Evolutionary conservation across 2,329 filamentous ascomycete species (phyloP), one percentile per base, ranked within the genome.

Genomic region (Fonsecaea nubica): DNA sequence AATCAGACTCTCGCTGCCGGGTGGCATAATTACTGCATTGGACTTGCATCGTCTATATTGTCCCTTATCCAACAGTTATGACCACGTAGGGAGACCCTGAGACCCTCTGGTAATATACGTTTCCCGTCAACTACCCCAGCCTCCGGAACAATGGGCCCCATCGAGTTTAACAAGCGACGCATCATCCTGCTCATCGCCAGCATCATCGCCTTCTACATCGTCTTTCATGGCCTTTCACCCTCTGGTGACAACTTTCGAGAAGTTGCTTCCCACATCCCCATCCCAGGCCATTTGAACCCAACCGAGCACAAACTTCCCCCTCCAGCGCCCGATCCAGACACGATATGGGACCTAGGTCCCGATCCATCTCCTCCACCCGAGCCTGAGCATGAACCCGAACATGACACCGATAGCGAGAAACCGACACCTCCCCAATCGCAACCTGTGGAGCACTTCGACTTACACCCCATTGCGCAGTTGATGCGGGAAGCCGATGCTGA

Each of bases 401-500:
- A 54, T 21, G 58, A 33, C 2, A 35, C 13, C 21, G 33, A 38
- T 25, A 10, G 53, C 3, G 52, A 50, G 7, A 42, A 62, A 64
- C 42, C 63, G 1, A 36, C 62, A 15, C 54, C 58, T 10, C 45
- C 68, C 21, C 30, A 55, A 21, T 18, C 67, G 1, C 42, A 60
- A 21, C 38, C 63, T 38, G 60, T 66, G 10, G 61, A 71, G 33
- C 64, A 65, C 38, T 60, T 64, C 38, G 74, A 76, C 57, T 63
- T 69, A 30, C 77, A 79, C 59, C 77, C 77, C 6, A 78, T 79
- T 32, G 70, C 59, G 10, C 52, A 65, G 36, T 65, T 78, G 63
- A 80, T 80, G 74, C 64, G 72, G 36, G 73, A 78, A 38, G 78
- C 77, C 10, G 75, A 80, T 59, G 66, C 64, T n/a, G 66, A 69